A percentile compares a stretch with the other conserved stretches of the same genome.
Evolutionary conservation across 177 flowering plant genomes (phyloP).

Genomic region (Telopea speciosissima): DNA sequence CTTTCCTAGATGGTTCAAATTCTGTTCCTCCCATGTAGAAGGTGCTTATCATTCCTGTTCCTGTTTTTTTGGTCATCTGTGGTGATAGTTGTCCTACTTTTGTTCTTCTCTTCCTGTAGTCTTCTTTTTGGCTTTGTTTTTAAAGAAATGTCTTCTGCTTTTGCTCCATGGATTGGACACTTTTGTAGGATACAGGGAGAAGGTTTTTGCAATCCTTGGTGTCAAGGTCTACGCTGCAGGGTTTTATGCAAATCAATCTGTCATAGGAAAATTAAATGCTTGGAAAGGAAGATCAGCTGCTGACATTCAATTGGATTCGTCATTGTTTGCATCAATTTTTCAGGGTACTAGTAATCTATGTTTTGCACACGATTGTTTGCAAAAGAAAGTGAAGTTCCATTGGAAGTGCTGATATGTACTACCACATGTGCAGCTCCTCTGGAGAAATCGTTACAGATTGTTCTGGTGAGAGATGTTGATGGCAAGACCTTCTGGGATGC

Average conservation of each 20-base stretch:
- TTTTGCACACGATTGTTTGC: not conserved
- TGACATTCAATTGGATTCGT: constrained; percentile 40
- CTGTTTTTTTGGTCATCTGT: too few relatives aligned
- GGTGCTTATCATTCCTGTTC: not conserved
- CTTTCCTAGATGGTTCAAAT: not conserved
- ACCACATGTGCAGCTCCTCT: constrained; percentile 43
- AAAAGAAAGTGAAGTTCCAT: not conserved
- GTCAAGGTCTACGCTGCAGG: constrained; percentile 92
- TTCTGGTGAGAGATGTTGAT: constrained; percentile 79
- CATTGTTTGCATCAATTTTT: constrained; percentile 46
- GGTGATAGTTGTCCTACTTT: too few relatives aligned
- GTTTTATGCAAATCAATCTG: constrained; percentile 43
- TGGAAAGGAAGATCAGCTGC: constrained; percentile 52
- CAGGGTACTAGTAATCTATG: constrained; percentile 39
- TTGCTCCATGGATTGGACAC: not conserved
- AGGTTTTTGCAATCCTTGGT: constrained; percentile 81
- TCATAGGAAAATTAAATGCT: constrained; percentile 30
- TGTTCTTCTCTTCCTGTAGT: too few relatives aligned
- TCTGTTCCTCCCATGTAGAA: not conserved
- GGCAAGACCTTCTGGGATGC: constrained; percentile 98
- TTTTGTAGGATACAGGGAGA: constrained; percentile 76
- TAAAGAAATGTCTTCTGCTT: too few relatives aligned
- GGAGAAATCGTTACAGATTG: constrained; percentile 78
- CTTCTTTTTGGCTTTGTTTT: too few relatives aligned
- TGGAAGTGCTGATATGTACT: constrained; percentile 7